A percentile compares a stretch with the other conserved stretches of the same genome.
Conservation (phyloP, 2,329 filamentous ascomycete species). For the Fusarium algeriense region DNA sequence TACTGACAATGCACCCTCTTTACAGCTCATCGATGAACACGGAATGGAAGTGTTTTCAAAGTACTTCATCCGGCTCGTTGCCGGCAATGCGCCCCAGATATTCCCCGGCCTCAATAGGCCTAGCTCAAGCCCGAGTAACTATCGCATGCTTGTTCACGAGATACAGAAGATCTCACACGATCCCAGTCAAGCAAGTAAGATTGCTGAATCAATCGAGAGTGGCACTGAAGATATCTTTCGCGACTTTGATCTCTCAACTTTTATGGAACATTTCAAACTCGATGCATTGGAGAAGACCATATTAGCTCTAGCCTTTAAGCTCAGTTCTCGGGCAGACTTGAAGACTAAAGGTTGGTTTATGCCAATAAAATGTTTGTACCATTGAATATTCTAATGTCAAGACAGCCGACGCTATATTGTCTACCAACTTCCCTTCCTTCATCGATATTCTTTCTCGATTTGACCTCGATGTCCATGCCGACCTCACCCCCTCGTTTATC, state of each 20-base stretch:
- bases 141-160: slow-evolving; percentile 84
- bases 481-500: slow-evolving; percentile 77
- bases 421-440: slow-evolving; percentile 82
- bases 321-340: slow-evolving; percentile 82
- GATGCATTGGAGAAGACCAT: slow-evolving; percentile 90
- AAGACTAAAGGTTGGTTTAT: slow-evolving; percentile 82
- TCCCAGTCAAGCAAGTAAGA: slow-evolving; percentile 85
- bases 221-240: slow-evolving; percentile 93
- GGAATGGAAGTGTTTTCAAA: slow-evolving; percentile 99
- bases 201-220: slow-evolving; percentile 92
- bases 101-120: slow-evolving; percentile 83
- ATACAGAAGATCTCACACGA: slow-evolving; percentile 88
- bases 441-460: slow-evolving; percentile 79
- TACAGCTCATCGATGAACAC: slow-evolving; percentile 92
- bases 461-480: slow-evolving; percentile 72
- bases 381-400: slow-evolving; percentile 57
- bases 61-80: slow-evolving; percentile 93
- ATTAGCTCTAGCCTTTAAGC: slow-evolving; percentile 89
- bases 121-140: slow-evolving; percentile 82
- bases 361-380: slow-evolving; percentile 1
- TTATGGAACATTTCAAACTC: slow-evolving; percentile 95
- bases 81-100: slow-evolving; percentile 90
- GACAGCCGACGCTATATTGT: slow-evolving; percentile 88
- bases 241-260: slow-evolving; percentile 95
- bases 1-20: slow-evolving; percentile 36